Conservation (phyloP, 805 yeast species). For the Torulaspora quercuum region DNA sequence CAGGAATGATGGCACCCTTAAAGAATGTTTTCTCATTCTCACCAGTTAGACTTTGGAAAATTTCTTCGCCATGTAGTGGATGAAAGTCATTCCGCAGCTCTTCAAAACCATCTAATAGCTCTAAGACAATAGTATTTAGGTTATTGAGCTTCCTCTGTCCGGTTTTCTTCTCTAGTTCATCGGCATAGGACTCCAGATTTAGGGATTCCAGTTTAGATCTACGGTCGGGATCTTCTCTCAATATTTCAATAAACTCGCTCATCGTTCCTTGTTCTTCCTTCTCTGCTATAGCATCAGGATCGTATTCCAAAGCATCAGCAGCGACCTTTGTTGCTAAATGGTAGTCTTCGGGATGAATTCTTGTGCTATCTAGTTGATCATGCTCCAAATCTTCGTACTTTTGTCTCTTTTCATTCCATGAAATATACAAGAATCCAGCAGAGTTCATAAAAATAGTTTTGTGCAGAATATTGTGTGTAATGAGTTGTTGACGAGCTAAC, state of each 20-base stretch:
- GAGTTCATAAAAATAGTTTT: constrained; percentile 86
- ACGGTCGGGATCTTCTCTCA: constrained; percentile 66
- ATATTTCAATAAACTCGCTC: constrained; percentile 38
- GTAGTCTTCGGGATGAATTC: constrained; percentile 98
- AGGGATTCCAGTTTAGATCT: constrained; percentile 85
- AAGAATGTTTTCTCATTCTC: constrained; percentile 69
- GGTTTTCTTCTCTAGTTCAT: constrained; percentile 63
- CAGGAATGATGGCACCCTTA: constrained; percentile 71
- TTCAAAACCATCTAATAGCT: constrained; percentile 80
- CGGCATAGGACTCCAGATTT: constrained; percentile 87
- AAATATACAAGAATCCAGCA: constrained; percentile 83
- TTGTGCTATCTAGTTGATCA: constrained; percentile 86
- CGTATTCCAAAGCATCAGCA: constrained; percentile 93
- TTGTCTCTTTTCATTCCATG: constrained; percentile 49
- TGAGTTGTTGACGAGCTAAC: constrained; percentile 81
- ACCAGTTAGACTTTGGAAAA: constrained; percentile 86
- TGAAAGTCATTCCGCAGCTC: constrained; percentile 78
- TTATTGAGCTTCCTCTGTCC: constrained; percentile 37
- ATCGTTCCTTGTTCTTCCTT: constrained; percentile 40
- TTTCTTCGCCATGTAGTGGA: constrained; percentile 59
- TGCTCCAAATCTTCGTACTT: constrained; percentile 51
- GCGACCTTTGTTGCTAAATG: constrained; percentile 96
- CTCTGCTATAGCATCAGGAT: constrained; percentile 86
- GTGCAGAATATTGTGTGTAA: constrained; percentile 73
- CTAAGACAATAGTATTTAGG: constrained; percentile 43